These are phyloP conservation scores for Millerago galiae DNA, from an alignment of 805 yeast genomes.

Conservation along the genomic window DNA sequence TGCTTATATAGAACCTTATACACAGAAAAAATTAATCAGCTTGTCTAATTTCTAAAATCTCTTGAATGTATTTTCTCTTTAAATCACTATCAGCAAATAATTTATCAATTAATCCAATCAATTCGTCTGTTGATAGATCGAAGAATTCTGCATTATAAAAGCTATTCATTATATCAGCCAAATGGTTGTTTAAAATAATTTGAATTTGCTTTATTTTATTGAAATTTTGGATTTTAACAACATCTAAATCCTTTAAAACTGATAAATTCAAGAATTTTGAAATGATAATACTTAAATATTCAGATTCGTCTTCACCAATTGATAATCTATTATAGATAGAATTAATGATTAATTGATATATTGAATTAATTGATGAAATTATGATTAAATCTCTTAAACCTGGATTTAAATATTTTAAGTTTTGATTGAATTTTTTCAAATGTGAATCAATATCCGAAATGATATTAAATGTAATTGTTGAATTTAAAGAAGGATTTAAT, in stretches of 20 bases:
- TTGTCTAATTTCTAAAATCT: constrained; percentile 43
- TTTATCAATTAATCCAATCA: constrained; percentile 29
- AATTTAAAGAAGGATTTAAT: constrained; percentile 15
- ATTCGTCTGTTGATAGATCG: constrained; percentile 30
- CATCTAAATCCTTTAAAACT: constrained; percentile 5
- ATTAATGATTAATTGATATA: constrained; percentile 15
- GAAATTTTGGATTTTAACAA: constrained; percentile 12
- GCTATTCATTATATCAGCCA: constrained; percentile 34
- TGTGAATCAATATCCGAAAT: constrained; percentile 10
- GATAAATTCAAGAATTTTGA: constrained; percentile 12
- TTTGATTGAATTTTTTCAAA: constrained; percentile 5
- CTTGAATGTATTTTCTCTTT: constrained; percentile 29
- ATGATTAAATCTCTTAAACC: constrained; percentile 1
- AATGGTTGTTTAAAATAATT: constrained; percentile 27
- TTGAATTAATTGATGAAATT: constrained; percentile 13
- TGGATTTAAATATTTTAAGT: constrained; percentile 5
- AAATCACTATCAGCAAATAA: constrained; percentile 35
- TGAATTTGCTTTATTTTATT: constrained; percentile 18
- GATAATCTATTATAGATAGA: constrained; percentile 12
- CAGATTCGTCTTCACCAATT: constrained; percentile 21
- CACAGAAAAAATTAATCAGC: constrained; percentile 1
- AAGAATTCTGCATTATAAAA: constrained; percentile 36
- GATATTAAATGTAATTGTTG: constrained; percentile 10
- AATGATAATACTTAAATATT: constrained; percentile 16
- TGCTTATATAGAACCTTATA: not conserved